Evolutionary conservation across 805 yeast genomes (phyloP), one percentile per base, ranked within the genome.

Genomic region (Blastobotrys peoriensis): DNA sequence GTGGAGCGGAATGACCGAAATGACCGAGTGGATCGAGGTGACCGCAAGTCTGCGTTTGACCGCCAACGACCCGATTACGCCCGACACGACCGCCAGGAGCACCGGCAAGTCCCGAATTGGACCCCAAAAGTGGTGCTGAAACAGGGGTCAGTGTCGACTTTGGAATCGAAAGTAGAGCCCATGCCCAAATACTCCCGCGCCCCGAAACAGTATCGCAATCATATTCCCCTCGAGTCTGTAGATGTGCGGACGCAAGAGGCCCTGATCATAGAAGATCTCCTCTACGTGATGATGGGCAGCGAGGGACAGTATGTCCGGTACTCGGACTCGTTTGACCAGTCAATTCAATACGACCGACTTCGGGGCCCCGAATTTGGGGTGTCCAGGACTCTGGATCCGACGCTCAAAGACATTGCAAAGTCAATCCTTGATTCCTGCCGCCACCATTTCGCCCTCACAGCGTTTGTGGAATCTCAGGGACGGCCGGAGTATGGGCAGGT

Each of bases 291-390:
- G 10, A 53, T 79, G 25, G 72, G 71, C 23, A 52, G 62, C 17
- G 95, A 88, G 60, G 97, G 97, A 0, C 69, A 71, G 17, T 86
- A 83, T 57, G 76, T 91, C 28, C 68, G 88, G 36, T 86, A 74
- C 58, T 73, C 81, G 25, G 83, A 78, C 36, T 68, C 71, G 17
- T 86, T 76, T 56, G 76, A 78, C 54, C 79, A 80, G 0, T 46
- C 49, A 0, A 58, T 63, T 27, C 65, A 61, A 6, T 66, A 63
- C 10, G 68, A 72, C 27, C 60, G 74, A 36, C 63, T 82, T 3
- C 60, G 60, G 10, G 95, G 94, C 0, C 94, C 95, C 1, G 91
- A 83, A 47, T 88, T 74, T 62, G 73, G 78, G 49, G 74, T 87
- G 20, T 81, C 84, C 35, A 82, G 78, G 52, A 78, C 76, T 46